phyloP scores from a whole-genome alignment of 106 monocot species.

The Posidonia australis region DNA sequence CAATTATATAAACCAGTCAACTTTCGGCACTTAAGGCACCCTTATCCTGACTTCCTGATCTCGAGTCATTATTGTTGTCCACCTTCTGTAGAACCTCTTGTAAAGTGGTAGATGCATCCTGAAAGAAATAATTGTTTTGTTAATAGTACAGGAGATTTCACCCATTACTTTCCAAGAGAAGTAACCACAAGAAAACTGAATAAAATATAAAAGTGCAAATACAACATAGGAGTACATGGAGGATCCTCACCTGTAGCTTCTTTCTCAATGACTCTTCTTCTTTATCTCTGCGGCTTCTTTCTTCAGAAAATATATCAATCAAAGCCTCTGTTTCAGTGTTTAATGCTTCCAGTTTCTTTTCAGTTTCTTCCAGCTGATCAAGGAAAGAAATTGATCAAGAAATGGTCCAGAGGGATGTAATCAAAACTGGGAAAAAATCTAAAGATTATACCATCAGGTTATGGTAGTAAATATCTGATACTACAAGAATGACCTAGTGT shows the following conservation, averaged over 20 bases:
- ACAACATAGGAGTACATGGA: background rate
- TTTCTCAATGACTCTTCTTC: conserved; percentile 50
- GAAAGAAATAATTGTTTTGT: conserved; percentile 1
- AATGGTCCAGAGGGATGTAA: background rate
- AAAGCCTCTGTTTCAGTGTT: conserved; percentile 61
- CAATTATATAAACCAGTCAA: background rate
- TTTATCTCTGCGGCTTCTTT: conserved; percentile 44
- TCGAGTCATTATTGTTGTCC: background rate
- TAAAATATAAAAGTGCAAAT: background rate
- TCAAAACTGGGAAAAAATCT: too few species aligned
- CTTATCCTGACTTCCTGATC: background rate
- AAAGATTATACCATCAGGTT: too few species aligned
- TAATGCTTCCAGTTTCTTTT: conserved; percentile 29
- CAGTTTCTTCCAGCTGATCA: conserved; percentile 26
- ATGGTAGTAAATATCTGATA: too few species aligned
- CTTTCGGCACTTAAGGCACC: background rate
- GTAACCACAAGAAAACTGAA: background rate
- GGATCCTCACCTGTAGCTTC: conserved; percentile 34
- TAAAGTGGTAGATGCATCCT: conserved; percentile 34
- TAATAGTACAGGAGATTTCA: background rate
- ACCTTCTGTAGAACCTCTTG: conserved; percentile 23
- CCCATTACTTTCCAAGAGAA: background rate
- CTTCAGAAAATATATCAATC: conserved; percentile 66
- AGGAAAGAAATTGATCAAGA: background rate
- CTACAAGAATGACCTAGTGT: too few species aligned